Percentiles rank a stretch among this genome's conserved stretches.
Evolutionary conservation across 1,139 yeast species (phyloP).

Genomic region (Taiozyma onychis): DNA sequence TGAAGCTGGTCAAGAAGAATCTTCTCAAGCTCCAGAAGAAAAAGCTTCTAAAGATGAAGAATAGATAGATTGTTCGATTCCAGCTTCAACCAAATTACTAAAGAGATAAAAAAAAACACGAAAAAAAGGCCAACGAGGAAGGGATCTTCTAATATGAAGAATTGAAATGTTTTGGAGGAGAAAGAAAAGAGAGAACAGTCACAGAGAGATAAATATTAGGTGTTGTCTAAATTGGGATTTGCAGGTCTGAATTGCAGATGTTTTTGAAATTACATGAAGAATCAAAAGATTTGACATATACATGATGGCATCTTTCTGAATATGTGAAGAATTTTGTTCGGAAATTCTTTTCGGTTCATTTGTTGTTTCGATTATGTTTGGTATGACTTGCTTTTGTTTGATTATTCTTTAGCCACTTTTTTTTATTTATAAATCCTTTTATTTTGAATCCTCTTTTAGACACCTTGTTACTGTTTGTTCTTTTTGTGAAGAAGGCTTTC

Average conservation of each 20-base stretch:
- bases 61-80: slow-evolving; percentile 8
- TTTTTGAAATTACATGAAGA: neutral
- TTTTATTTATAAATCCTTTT: neutral
- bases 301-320: neutral
- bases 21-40: slow-evolving; percentile 55
- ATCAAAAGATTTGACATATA: neutral
- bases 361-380: neutral
- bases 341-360: neutral
- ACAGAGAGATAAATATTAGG: neutral
- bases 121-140: neutral
- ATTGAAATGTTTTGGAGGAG: neutral
- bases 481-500: neutral
- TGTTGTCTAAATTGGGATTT: neutral
- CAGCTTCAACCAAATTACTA: neutral
- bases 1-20: slow-evolving; percentile 65
- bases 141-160: neutral
- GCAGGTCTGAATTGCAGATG: neutral
- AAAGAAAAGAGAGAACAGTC: neutral
- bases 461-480: neutral
- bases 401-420: neutral
- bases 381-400: neutral
- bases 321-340: neutral
- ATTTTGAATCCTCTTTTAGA: neutral
- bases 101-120: neutral
- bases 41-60: slow-evolving; percentile 38